Conservation (phyloP, 2,329 filamentous ascomycete genomes). For the Scedosporium dehoogii region DNA sequence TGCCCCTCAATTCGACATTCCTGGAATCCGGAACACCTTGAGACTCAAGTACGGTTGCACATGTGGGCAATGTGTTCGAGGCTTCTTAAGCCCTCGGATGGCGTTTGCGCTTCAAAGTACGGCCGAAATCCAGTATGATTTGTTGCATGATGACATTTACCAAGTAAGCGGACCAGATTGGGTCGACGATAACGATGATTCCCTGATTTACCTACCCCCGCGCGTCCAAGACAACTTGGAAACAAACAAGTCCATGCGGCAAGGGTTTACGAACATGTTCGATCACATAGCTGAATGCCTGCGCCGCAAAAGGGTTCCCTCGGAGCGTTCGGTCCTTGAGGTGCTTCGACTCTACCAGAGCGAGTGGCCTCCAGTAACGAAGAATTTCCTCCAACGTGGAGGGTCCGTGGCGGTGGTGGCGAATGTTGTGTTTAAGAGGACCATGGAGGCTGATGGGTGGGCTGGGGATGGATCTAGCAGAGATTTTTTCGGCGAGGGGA, state of each 20-base stretch:
- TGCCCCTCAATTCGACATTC: neutral
- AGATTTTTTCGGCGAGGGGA: neutral
- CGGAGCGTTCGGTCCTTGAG: neutral
- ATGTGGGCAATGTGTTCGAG: neutral
- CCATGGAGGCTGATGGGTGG: neutral
- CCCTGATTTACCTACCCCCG: neutral
- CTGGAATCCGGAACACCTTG: neutral
- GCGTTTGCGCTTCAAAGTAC: neutral
- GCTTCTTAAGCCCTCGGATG: conserved; percentile 1
- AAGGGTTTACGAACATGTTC: neutral
- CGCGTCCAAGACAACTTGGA: neutral
- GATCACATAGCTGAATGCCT: neutral
- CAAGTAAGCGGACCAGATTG: neutral
- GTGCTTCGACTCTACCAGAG: neutral
- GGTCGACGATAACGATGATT: neutral
- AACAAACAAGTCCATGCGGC: neutral
- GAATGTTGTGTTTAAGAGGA: neutral
- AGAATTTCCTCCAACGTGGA: neutral
- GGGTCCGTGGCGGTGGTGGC: neutral
- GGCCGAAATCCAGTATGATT: neutral
- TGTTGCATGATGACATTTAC: neutral
- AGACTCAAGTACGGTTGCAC: neutral
- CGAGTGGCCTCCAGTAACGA: neutral
- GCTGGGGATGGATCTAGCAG: neutral
- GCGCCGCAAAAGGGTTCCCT: neutral